Conservation (phyloP, 1,284 basidiomycete genomes). For the Cutaneotrichosporon daszewskae region DNA sequence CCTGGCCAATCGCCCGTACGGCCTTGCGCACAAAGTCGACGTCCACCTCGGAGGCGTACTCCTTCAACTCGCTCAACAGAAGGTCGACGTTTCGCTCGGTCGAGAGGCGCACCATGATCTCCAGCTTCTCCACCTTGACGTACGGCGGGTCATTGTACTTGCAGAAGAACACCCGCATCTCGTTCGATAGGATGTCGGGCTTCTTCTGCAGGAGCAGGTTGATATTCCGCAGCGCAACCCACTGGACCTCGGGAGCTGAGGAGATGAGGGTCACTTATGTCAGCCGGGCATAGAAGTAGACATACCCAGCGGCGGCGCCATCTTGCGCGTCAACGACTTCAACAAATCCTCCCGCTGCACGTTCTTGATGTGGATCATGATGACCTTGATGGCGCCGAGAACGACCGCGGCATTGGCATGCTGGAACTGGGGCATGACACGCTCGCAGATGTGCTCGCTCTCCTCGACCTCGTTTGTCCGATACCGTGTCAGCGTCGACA, state of each 20-base stretch:
- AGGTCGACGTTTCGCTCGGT: constrained; percentile 85
- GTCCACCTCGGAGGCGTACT: constrained; percentile 98
- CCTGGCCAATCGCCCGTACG: constrained; percentile 88
- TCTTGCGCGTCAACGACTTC: constrained; percentile 84
- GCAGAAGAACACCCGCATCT: constrained; percentile 99
- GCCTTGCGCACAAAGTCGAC: constrained; percentile 97
- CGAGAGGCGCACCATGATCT: constrained; percentile 96
- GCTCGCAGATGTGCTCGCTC: constrained; percentile 96
- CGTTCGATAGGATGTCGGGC: constrained; percentile 86
- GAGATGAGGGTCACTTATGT: constrained; percentile 74
- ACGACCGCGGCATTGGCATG: constrained; percentile 95
- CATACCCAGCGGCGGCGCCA: constrained; percentile 83
- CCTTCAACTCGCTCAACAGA: constrained; percentile 87
- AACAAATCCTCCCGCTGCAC: constrained; percentile 79
- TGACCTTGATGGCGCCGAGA: constrained; percentile 89
- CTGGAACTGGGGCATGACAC: constrained; percentile 97
- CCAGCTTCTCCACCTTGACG: constrained; percentile 95
- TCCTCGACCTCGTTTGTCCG: constrained; percentile 80
- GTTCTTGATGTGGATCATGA: constrained; percentile 91
- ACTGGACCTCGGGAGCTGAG: constrained; percentile 96
- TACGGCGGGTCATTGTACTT: constrained; percentile 99
- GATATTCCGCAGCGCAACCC: constrained; percentile 94
- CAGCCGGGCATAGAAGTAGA: background rate
- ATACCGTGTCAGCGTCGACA: constrained; percentile 82
- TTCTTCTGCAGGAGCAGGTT: constrained; percentile 92